phyloP scores from a whole-genome alignment of 2,329 filamentous ascomycete genomes.

The Fonsecaea multimorphosa region DNA sequence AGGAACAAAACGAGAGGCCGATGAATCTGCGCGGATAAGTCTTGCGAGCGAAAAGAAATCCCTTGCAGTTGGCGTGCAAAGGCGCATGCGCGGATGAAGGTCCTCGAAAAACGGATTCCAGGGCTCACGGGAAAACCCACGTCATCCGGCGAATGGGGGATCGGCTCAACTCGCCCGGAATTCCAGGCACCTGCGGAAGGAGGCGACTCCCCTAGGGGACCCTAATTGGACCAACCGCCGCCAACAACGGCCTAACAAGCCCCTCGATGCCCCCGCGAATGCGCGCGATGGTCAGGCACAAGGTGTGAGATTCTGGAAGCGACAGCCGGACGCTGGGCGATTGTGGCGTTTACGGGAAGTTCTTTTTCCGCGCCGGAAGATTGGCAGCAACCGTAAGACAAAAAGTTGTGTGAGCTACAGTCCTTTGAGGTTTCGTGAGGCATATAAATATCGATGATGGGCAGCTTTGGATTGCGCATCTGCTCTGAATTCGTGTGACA shows the following conservation, averaged over 20 bases:
- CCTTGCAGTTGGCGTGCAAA: not conserved
- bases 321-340: not conserved
- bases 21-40: not conserved
- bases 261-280: not conserved
- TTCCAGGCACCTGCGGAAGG: not conserved
- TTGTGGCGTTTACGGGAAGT: not conserved
- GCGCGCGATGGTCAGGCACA: conserved; percentile 13
- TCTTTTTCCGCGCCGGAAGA: not conserved
- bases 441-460: conserved; percentile 9
- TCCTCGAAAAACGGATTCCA: conserved; percentile 1
- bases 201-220: not conserved
- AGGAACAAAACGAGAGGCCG: not conserved
- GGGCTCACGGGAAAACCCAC: not conserved
- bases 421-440: not conserved
- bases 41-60: conserved; percentile 5
- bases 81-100: not conserved
- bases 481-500: conserved; percentile 4
- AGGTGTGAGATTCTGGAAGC: not conserved
- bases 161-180: not conserved
- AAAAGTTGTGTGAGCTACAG: not conserved
- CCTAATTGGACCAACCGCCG: conserved; percentile 4
- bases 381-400: not conserved
- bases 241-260: not conserved
- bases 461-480: not conserved
- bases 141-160: conserved; percentile 1